A percentile compares a stretch with the other conserved stretches of the same genome.
phyloP scores from a whole-genome alignment of 75 land plant species.

The Pinus taeda region DNA sequence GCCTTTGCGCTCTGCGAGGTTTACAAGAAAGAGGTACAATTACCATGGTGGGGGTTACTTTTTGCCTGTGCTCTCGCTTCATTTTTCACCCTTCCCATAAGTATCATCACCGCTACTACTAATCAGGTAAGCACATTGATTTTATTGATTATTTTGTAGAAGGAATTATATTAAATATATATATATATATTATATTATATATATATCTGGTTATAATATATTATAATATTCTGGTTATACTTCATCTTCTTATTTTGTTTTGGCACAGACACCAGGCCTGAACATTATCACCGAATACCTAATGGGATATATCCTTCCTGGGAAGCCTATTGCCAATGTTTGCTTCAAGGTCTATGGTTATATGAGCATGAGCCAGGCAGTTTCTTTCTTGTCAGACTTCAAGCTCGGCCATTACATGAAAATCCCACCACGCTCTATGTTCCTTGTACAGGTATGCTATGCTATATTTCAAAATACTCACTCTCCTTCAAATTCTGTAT shows the following conservation, averaged over 20 bases:
- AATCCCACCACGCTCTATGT: constrained; percentile 81
- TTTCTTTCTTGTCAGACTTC: constrained; percentile 39
- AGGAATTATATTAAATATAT: too few relatives aligned
- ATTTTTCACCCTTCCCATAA: constrained; percentile 83
- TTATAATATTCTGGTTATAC: too few relatives aligned
- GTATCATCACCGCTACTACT: constrained; percentile 93
- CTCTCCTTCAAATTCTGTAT: too few relatives aligned
- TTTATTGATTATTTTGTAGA: too few relatives aligned
- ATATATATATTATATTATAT: too few relatives aligned
- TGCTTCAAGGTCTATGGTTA: constrained; percentile 88
- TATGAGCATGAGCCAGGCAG: constrained; percentile 80
- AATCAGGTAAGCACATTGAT: constrained; percentile 57
- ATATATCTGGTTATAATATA: too few relatives aligned
- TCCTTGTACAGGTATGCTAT: constrained; percentile 65
- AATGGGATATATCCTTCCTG: constrained; percentile 69
- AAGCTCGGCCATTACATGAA: constrained; percentile 88
- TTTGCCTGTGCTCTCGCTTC: constrained; percentile 74
- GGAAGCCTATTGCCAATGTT: constrained; percentile 83
- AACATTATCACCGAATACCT: constrained; percentile 83
- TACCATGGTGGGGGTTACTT: constrained; percentile 31
- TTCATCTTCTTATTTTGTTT: too few relatives aligned
- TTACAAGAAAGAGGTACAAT: constrained; percentile 63
- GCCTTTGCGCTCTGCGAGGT: constrained; percentile 47
- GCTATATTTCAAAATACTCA: constrained; percentile 17
- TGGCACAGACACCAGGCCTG: constrained; percentile 67